Percentiles rank a stretch among this genome's conserved stretches.
These are phyloP conservation scores for Monosporascus sp. DNA, from an alignment of 2,329 filamentous ascomycete species.

Conservation along the genomic window DNA sequence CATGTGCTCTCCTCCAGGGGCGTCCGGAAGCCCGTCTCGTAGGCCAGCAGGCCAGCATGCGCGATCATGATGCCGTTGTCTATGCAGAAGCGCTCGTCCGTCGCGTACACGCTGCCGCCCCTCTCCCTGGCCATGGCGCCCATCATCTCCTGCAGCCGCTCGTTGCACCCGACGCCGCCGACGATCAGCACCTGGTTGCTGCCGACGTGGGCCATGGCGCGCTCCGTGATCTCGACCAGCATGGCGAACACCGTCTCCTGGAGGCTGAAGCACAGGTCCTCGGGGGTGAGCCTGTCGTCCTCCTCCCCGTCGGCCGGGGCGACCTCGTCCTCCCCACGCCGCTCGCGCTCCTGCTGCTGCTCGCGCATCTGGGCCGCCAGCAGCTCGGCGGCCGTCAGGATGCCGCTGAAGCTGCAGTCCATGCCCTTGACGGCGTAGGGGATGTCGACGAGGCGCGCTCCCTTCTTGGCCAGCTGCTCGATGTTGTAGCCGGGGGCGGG, in stretches of 20 bases:
- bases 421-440: slow-evolving; percentile 98
- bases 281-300: slow-evolving; percentile 61
- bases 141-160: slow-evolving; percentile 97
- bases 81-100: slow-evolving; percentile 96
- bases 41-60: slow-evolving; percentile 84
- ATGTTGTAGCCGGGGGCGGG: slow-evolving; percentile 98
- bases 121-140: slow-evolving; percentile 85
- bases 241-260: slow-evolving; percentile 96
- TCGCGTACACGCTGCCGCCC: slow-evolving; percentile 86
- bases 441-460: slow-evolving; percentile 66
- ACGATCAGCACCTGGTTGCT: slow-evolving; percentile 88
- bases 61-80: slow-evolving; percentile 99
- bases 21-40: slow-evolving; percentile 73
- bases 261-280: slow-evolving; percentile 86
- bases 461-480: slow-evolving; percentile 79
- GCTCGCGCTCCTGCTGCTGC: slow-evolving; percentile 19
- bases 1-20: slow-evolving; percentile 75
- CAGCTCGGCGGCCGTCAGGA: slow-evolving; percentile 76
- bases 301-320: too few relatives aligned
- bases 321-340: slow-evolving; percentile 17
- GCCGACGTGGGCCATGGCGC: slow-evolving; percentile 96
- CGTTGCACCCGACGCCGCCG: slow-evolving; percentile 92
- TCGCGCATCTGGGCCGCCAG: slow-evolving; percentile 63
- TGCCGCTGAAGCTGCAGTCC: slow-evolving; percentile 95
- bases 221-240: slow-evolving; percentile 97